phyloP scores from a whole-genome alignment of 169 alveolate genomes.

The Eimeria acervulina region DNA sequence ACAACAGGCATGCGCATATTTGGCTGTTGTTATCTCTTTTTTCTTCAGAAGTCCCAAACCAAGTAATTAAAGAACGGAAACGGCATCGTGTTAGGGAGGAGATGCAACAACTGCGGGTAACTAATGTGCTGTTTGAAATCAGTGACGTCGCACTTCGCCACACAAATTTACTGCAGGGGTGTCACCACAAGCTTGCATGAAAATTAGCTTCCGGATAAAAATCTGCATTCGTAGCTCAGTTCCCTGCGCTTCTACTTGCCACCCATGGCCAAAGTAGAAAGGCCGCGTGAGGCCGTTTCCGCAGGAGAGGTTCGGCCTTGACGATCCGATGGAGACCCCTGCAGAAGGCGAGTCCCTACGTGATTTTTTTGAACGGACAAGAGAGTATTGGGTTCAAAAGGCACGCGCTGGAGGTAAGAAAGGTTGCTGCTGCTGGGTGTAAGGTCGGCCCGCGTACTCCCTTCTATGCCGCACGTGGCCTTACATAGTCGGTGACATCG shows the following conservation, averaged over 20 bases:
- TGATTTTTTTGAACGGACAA: slow-evolving; percentile 90
- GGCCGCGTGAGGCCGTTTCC: not conserved
- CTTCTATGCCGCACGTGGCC: not conserved
- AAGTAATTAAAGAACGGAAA: not conserved
- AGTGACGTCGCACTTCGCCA: not conserved
- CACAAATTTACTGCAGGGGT: not conserved
- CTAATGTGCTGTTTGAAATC: not conserved
- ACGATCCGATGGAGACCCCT: slow-evolving; percentile 86
- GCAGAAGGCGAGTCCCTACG: slow-evolving; percentile 87
- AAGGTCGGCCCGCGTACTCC: not conserved
- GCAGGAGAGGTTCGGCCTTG: slow-evolving; percentile 82
- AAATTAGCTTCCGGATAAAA: not conserved
- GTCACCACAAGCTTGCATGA: not conserved
- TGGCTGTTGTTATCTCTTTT: not conserved
- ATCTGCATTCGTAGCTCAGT: too few species aligned
- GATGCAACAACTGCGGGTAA: slow-evolving; percentile 36
- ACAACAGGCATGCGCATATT: not conserved
- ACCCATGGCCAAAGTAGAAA: not conserved
- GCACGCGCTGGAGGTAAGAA: slow-evolving; percentile 49
- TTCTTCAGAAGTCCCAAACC: slow-evolving; percentile 19
- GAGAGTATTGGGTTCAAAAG: slow-evolving; percentile 87
- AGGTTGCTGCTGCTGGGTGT: not conserved
- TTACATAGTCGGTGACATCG: not conserved
- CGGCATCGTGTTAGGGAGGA: slow-evolving; percentile 60
- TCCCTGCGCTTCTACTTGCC: not conserved